These are phyloP conservation scores for Phylloporus sp. DNA, from an alignment of 768 basidiomycete species.

Conservation along the genomic window DNA sequence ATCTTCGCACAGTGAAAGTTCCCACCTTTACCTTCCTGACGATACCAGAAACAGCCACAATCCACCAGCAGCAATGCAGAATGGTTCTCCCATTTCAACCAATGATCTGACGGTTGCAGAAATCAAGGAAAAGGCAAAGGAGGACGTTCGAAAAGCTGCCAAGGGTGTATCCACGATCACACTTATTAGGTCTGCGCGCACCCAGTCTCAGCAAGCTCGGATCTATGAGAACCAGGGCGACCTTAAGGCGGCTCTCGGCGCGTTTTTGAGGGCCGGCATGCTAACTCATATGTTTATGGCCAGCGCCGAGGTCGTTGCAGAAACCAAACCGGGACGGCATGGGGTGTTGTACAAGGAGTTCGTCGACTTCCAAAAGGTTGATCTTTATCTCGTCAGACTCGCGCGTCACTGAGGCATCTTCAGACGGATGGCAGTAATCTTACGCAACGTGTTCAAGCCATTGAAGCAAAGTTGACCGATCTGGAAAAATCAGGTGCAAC, in stretches of 20 bases:
- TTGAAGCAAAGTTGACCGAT: constrained; percentile 46
- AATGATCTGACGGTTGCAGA: constrained; percentile 40
- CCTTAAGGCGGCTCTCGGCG: constrained; percentile 55
- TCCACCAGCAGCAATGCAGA: constrained; percentile 35
- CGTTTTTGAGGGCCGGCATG: constrained; percentile 58
- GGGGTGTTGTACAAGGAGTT: constrained; percentile 62
- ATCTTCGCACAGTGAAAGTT: constrained; percentile 27
- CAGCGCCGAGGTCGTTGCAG: constrained; percentile 51
- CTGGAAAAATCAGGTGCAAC: constrained; percentile 38
- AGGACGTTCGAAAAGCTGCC: constrained; percentile 46
- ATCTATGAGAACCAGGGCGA: constrained; percentile 55
- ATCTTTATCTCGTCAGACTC: constrained; percentile 21
- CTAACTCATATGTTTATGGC: constrained; percentile 58
- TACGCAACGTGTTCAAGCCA: constrained; percentile 36
- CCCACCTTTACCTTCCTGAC: constrained; percentile 11
- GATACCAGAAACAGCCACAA: constrained; percentile 14
- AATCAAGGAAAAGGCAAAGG: constrained; percentile 46
- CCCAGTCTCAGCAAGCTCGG: constrained; percentile 51
- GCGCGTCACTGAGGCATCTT: constrained; percentile 12
- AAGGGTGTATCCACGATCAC: constrained; percentile 56
- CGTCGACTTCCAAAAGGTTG: constrained; percentile 60
- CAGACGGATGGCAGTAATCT: constrained; percentile 40
- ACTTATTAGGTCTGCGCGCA: constrained; percentile 60
- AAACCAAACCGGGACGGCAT: constrained; percentile 46
- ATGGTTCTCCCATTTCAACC: constrained; percentile 28